Conservation (phyloP, 2,329 filamentous ascomycete species). For the Ceratocystis lukuohia region DNA sequence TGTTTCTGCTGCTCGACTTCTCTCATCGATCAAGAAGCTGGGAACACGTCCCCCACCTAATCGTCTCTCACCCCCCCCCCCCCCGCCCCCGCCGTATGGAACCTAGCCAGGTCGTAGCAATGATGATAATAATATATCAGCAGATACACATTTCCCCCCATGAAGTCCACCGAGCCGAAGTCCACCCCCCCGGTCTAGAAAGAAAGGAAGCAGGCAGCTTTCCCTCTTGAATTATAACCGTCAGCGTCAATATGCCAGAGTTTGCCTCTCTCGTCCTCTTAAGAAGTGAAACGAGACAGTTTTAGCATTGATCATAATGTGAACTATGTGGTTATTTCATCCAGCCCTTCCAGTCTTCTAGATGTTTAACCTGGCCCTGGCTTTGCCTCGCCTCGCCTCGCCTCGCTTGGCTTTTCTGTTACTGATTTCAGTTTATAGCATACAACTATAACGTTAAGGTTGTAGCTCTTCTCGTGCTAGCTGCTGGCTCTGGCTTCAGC, state of each 20-base stretch:
- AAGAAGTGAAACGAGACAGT: neutral
- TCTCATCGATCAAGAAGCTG: neutral
- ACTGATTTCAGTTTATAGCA: neutral
- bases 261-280: neutral
- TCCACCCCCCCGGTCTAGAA: neutral
- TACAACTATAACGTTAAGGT: neutral
- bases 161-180: neutral
- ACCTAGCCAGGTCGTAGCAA: neutral
- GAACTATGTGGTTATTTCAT: neutral
- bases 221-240: neutral
- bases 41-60: neutral
- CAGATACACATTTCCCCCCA: neutral
- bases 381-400: neutral
- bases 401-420: neutral
- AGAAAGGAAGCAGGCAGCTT: neutral
- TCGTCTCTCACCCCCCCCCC: neutral
- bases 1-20: neutral
- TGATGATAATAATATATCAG: neutral
- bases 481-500: no score
- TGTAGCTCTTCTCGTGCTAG: neutral
- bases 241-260: neutral
- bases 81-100: neutral
- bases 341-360: no score
- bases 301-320: neutral
- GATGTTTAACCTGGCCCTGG: neutral